A percentile compares a stretch with the other conserved stretches of the same genome.
phyloP scores from a whole-genome alignment of 805 yeast genomes.

The Clavispora vitiphila region DNA sequence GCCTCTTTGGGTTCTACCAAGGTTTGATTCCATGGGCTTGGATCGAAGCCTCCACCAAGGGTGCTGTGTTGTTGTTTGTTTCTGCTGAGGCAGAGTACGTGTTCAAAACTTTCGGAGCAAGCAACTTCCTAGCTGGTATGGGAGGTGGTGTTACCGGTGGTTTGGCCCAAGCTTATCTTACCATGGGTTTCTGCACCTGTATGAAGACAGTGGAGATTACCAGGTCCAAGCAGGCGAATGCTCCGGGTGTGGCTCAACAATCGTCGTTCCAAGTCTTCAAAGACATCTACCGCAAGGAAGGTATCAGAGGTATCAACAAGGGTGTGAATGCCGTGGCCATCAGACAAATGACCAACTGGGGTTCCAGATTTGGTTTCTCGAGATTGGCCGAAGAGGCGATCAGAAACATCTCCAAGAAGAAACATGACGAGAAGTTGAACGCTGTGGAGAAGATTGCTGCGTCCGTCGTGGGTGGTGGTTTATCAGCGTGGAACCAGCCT shows the following conservation, averaged over 20 bases:
- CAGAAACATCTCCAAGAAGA: constrained; percentile 57
- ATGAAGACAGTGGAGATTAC: constrained; percentile 99
- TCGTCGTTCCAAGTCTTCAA: constrained; percentile 82
- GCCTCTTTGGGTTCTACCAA: constrained; percentile 87
- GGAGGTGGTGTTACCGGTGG: constrained; percentile 97
- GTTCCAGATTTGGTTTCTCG: constrained; percentile 90
- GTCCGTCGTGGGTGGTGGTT: constrained; percentile 92
- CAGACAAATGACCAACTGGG: constrained; percentile 99
- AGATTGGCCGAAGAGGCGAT: constrained; percentile 87
- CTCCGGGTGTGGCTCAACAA: constrained; percentile 59
- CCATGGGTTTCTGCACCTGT: constrained; percentile 98
- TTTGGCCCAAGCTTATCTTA: constrained; percentile 90
- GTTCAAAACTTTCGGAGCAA: constrained; percentile 55
- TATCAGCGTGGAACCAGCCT: constrained; percentile 98
- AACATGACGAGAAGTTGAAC: constrained; percentile 51
- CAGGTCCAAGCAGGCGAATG: constrained; percentile 65
- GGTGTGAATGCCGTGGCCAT: constrained; percentile 99
- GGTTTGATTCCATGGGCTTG: constrained; percentile 99
- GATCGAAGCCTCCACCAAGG: constrained; percentile 99
- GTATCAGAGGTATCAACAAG: constrained; percentile 90
- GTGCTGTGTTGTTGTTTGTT: constrained; percentile 90
- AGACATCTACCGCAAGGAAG: constrained; percentile 80
- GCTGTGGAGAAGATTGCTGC: constrained; percentile 81
- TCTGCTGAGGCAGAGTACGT: constrained; percentile 88
- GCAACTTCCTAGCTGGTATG: constrained; percentile 78